Conservation (phyloP, 106 monocot genomes). For the Dendrobium officinale region DNA sequence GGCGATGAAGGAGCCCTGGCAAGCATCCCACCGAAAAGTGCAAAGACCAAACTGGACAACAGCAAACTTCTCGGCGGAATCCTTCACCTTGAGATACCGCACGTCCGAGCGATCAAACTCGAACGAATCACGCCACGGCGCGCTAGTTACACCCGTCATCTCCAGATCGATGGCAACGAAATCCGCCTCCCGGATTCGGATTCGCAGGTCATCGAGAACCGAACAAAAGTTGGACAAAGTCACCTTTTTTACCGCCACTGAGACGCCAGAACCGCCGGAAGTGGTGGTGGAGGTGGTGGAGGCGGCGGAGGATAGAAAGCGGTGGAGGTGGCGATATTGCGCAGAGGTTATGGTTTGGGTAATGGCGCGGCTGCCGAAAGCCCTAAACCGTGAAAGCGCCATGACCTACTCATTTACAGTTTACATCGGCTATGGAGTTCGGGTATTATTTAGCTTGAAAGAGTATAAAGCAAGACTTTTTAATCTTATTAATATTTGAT, state of each 20-base stretch:
- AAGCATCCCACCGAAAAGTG: constrained; percentile 80
- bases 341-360: constrained; percentile 12
- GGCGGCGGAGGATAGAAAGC: constrained; percentile 10
- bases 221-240: constrained; percentile 58
- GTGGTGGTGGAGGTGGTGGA: not conserved
- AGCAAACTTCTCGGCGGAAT: constrained; percentile 84
- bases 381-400: not conserved
- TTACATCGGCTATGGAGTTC: not conserved
- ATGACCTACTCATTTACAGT: not conserved
- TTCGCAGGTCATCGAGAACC: constrained; percentile 46
- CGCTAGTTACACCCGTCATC: constrained; percentile 90
- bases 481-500: too few relatives aligned
- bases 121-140: constrained; percentile 82
- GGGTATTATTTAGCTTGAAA: not conserved
- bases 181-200: constrained; percentile 46
- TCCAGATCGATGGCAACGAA: constrained; percentile 92
- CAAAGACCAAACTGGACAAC: constrained; percentile 85
- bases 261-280: constrained; percentile 11
- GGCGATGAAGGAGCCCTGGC: constrained; percentile 44
- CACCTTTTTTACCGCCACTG: constrained; percentile 66
- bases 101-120: constrained; percentile 82
- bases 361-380: not conserved
- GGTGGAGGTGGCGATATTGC: not conserved
- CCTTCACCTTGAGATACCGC: constrained; percentile 78
- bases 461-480: too few relatives aligned